Conservation (phyloP, 2,329 filamentous ascomycete species). For the Xenoacremonium recifei region DNA sequence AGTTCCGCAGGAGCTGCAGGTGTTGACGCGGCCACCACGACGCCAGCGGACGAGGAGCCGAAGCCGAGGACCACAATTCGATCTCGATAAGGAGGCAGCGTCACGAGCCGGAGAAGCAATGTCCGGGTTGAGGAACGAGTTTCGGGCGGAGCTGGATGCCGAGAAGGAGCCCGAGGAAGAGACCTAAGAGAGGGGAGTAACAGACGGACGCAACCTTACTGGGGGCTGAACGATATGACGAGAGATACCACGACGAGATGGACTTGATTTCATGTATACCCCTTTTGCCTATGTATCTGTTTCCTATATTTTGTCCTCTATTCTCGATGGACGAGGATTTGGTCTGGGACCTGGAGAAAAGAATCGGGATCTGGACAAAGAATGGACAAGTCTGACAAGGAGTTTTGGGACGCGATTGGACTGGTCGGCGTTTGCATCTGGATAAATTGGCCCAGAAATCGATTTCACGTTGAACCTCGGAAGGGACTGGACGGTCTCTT, state of each 20-base stretch:
- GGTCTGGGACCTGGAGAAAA: not conserved
- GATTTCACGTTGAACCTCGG: too few relatives aligned
- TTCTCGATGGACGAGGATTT: not conserved
- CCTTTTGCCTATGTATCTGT: too few relatives aligned
- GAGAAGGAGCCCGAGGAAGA: conserved; percentile 10
- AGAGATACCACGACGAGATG: not conserved
- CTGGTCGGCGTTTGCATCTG: too few relatives aligned
- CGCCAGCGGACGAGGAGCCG: conserved; percentile 39
- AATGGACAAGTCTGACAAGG: too few relatives aligned
- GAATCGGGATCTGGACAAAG: too few relatives aligned
- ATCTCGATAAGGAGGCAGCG: conserved; percentile 25
- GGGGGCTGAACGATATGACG: not conserved
- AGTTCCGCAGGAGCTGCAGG: conserved; percentile 29
- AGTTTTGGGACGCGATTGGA: too few relatives aligned
- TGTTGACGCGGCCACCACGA: conserved; percentile 30
- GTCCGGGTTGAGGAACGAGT: conserved; percentile 35
- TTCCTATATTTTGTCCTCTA: not conserved
- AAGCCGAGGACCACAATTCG: conserved; percentile 33
- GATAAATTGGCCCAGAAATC: too few relatives aligned
- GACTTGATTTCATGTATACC: too few relatives aligned
- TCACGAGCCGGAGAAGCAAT: conserved; percentile 25
- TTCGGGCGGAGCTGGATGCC: conserved; percentile 26
- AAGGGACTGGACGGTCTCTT: too few relatives aligned
- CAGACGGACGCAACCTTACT: not conserved
- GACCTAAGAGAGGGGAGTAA: conserved; percentile 11